phyloP scores from a whole-genome alignment of 345 rosid genomes.

The Lepidium africanum region DNA sequence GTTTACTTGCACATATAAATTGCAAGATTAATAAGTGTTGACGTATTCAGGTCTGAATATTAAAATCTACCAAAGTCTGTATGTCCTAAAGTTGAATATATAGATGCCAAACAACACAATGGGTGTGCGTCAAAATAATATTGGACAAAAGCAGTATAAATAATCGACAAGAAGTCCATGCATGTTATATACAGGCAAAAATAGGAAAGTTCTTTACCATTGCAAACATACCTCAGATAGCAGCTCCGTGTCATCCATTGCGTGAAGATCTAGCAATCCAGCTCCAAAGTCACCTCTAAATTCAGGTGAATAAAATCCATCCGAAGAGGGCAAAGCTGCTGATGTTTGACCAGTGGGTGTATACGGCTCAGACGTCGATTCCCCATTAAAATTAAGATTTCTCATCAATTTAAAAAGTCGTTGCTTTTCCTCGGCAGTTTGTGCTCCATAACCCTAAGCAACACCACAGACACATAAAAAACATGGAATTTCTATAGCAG shows the following conservation, averaged over 20 bases:
- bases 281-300: slow-evolving; percentile 98
- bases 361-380: slow-evolving; percentile 73
- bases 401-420: slow-evolving; percentile 91
- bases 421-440: slow-evolving; percentile 97
- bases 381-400: slow-evolving; percentile 92
- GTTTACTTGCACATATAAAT: neutral
- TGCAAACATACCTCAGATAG: slow-evolving; percentile 66
- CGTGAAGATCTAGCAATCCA: slow-evolving; percentile 96
- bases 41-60: neutral
- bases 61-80: neutral
- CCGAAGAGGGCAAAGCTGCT: slow-evolving; percentile 51
- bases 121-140: neutral
- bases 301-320: slow-evolving; percentile 83
- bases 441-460: slow-evolving; percentile 84
- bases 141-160: neutral
- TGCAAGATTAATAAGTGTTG: neutral
- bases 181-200: neutral
- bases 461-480: slow-evolving; percentile 1
- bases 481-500: neutral
- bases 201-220: neutral
- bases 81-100: neutral
- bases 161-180: neutral
- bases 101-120: neutral
- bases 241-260: slow-evolving; percentile 97
- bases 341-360: slow-evolving; percentile 59